Percentiles rank a stretch among this genome's conserved stretches.
Evolutionary conservation across 768 basidiomycete species (phyloP).

Genomic region (Auricularia sp.): DNA sequence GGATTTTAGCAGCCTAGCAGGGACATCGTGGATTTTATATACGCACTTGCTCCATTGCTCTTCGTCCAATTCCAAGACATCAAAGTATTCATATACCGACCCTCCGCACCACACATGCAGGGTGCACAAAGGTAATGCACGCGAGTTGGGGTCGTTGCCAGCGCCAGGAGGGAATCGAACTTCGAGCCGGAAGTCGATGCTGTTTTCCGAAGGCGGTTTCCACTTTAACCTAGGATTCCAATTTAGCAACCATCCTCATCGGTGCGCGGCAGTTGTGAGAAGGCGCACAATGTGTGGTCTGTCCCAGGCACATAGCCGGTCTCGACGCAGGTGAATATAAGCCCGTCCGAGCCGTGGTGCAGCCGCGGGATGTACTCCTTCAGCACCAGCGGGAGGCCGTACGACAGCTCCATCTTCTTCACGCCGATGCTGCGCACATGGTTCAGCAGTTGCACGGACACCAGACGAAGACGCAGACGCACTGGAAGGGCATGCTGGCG

Average conservation of each 20-base stretch:
- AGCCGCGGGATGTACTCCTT: conserved; percentile 71
- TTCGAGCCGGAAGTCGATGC: conserved; percentile 92
- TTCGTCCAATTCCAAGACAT: conserved; percentile 76
- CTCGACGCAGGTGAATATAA: conserved; percentile 90
- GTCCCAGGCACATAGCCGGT: conserved; percentile 76
- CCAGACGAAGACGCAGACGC: background rate
- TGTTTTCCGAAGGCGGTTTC: conserved; percentile 98
- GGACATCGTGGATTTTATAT: background rate
- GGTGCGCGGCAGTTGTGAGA: background rate
- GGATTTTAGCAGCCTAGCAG: background rate
- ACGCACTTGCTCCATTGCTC: conserved; percentile 89
- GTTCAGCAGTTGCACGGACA: background rate
- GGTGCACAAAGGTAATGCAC: conserved; percentile 76
- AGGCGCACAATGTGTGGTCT: conserved; percentile 73
- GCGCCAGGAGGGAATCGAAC: conserved; percentile 77
- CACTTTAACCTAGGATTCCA: conserved; percentile 72
- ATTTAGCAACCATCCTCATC: background rate
- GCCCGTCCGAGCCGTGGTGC: conserved; percentile 88
- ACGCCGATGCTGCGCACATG: conserved; percentile 55
- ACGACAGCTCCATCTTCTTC: conserved; percentile 81
- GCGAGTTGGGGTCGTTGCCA: conserved; percentile 59
- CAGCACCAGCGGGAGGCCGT: conserved; percentile 81
- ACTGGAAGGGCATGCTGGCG: background rate
- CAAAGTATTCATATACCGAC: conserved; percentile 65
- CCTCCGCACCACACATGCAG: conserved; percentile 78